These are phyloP conservation scores for Hypoxylon subgilvum DNA, from an alignment of 495 filamentous ascomycete species.

Conservation along the genomic window DNA sequence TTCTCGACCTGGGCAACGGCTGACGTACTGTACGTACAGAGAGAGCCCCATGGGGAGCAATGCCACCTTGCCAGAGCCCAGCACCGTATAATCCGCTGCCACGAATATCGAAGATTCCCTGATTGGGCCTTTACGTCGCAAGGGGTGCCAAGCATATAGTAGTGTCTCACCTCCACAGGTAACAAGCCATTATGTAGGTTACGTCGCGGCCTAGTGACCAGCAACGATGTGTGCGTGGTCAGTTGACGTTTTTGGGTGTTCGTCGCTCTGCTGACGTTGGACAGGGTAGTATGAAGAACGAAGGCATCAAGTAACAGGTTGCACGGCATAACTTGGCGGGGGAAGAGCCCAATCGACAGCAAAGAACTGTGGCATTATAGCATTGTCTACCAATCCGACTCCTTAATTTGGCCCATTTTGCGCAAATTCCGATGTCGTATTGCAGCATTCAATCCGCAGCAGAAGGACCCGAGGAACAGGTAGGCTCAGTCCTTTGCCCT, in stretches of 20 bases:
- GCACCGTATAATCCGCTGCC: conserved; percentile 33
- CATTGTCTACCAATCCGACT: background rate
- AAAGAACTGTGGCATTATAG: conserved; percentile 13
- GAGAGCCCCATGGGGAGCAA: conserved; percentile 23
- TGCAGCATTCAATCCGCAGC: background rate
- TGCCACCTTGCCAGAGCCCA: conserved; percentile 5
- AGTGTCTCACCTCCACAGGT: conserved; percentile 12
- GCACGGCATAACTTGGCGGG: conserved; percentile 16
- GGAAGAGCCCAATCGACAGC: background rate
- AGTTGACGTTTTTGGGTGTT: conserved; percentile 3
- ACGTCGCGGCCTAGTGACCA: conserved; percentile 17
- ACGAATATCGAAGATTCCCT: conserved; percentile 22
- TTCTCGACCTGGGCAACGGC: conserved; percentile 17
- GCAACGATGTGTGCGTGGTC: conserved; percentile 13
- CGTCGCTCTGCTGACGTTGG: conserved; percentile 30
- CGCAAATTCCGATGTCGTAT: conserved; percentile 7
- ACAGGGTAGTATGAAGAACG: conserved; percentile 14
- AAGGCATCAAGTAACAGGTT: conserved; percentile 7
- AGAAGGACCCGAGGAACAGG: background rate
- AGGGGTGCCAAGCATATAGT: conserved; percentile 27
- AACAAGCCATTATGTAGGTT: conserved; percentile 9
- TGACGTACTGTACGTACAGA: too few species aligned
- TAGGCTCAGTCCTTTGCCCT: background rate
- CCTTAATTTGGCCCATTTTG: conserved; percentile 3
- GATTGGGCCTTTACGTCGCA: conserved; percentile 19